Conservation (phyloP, 768 basidiomycete species). For the Leccinum ochraceum region DNA sequence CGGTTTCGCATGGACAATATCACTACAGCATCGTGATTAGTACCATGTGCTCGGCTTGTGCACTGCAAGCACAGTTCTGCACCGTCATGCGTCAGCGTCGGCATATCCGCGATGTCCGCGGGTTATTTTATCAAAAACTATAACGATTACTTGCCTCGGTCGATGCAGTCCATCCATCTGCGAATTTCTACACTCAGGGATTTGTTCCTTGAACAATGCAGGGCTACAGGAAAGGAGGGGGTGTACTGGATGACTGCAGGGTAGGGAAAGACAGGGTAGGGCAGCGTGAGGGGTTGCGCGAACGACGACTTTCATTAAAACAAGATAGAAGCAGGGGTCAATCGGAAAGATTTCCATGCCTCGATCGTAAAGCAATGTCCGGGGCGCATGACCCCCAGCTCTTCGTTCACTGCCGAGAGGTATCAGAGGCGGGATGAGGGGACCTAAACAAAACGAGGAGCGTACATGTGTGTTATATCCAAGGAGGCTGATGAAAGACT, state of each 20-base stretch:
- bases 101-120: background rate
- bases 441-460: constrained; percentile 1
- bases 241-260: too few species aligned
- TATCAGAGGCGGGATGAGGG: background rate
- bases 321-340: too few species aligned
- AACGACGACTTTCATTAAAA: too few species aligned
- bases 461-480: constrained; percentile 78
- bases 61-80: constrained; percentile 78
- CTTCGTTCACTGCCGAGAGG: constrained; percentile 66
- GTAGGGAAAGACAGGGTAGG: too few species aligned
- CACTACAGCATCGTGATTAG: constrained; percentile 56
- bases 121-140: background rate
- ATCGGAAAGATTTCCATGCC: constrained; percentile 38
- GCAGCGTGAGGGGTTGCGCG: too few species aligned
- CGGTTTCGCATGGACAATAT: too few species aligned
- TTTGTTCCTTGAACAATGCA: constrained; percentile 74
- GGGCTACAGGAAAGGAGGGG: constrained; percentile 46
- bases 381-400: constrained; percentile 76
- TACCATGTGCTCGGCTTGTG: constrained; percentile 89
- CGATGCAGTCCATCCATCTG: constrained; percentile 93
- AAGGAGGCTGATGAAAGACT: constrained; percentile 78
- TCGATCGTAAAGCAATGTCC: constrained; percentile 96
- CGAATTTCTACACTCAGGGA: constrained; percentile 73
- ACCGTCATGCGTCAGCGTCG: background rate
- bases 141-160: constrained; percentile 58